Percentiles rank a stretch among this genome's conserved stretches.
Conservation (phyloP, 257 asterid genomes). For the Solanum etuberosum region DNA sequence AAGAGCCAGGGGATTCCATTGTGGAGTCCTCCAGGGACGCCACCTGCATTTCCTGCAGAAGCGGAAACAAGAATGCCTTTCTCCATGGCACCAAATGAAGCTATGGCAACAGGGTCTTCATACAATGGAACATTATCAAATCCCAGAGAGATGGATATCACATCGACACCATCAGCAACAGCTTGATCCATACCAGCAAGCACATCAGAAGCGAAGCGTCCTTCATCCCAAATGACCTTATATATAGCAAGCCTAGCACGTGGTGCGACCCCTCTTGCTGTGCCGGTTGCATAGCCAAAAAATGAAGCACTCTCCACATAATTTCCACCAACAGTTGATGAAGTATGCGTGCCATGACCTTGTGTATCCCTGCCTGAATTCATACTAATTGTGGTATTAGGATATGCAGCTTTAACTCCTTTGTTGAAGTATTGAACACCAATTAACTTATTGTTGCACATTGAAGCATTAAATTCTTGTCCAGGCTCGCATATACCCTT, state of each 20-base stretch:
- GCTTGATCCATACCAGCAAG: conserved; percentile 58
- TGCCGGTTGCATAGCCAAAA: conserved; percentile 40
- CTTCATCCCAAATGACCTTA: conserved; percentile 42
- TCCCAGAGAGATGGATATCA: conserved; percentile 42
- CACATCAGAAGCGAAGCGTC: conserved; percentile 32
- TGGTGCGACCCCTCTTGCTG: conserved; percentile 40
- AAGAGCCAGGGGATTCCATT: conserved; percentile 56
- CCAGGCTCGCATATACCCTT: conserved; percentile 43
- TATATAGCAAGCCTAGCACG: conserved; percentile 40
- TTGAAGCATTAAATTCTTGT: conserved; percentile 32
- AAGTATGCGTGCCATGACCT: conserved; percentile 46
- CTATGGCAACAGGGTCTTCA: conserved; percentile 49
- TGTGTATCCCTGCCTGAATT: conserved; percentile 29
- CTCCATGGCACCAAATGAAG: conserved; percentile 52
- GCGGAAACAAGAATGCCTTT: conserved; percentile 48
- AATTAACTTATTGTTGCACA: conserved; percentile 41
- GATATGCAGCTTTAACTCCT: conserved; percentile 25
- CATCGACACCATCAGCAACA: conserved; percentile 47
- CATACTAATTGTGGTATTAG: conserved; percentile 23
- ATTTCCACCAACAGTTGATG: conserved; percentile 43
- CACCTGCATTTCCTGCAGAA: conserved; percentile 47
- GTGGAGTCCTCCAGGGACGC: conserved; percentile 7
- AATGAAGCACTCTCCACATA: conserved; percentile 26
- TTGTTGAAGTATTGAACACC: conserved; percentile 38
- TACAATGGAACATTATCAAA: conserved; percentile 13